Conservation (phyloP, 2,329 filamentous ascomycete genomes). For the Trichoderma simmonsii region DNA sequence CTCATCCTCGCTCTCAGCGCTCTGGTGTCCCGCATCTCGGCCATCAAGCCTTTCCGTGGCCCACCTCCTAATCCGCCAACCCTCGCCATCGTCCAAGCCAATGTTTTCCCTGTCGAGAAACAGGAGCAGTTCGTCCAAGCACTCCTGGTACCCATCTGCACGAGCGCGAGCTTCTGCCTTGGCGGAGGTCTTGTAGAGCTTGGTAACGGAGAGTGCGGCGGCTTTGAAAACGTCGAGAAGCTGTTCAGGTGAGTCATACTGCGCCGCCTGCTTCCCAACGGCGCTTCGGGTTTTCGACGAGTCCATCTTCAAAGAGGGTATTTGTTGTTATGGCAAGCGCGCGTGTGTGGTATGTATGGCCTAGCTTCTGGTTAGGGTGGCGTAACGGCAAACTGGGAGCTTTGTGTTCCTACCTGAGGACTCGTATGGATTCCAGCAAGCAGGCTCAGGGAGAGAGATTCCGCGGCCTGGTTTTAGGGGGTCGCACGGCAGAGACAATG, state of each 20-base stretch:
- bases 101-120: slow-evolving; percentile 82
- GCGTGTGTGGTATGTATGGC: neutral
- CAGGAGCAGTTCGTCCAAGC: slow-evolving; percentile 80
- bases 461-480: neutral
- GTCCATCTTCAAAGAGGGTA: slow-evolving; percentile 14
- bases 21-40: slow-evolving; percentile 50
- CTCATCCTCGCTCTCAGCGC: slow-evolving; percentile 68
- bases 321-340: neutral
- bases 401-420: slow-evolving; percentile 13
- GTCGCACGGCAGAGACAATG: slow-evolving; percentile 1
- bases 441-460: neutral
- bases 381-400: slow-evolving; percentile 5
- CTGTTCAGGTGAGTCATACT: slow-evolving; percentile 52
- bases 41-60: slow-evolving; percentile 68
- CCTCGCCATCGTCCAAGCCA: slow-evolving; percentile 76
- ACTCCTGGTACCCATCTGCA: slow-evolving; percentile 86
- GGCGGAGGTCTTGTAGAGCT: slow-evolving; percentile 90
- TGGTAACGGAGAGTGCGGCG: slow-evolving; percentile 90
- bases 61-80: slow-evolving; percentile 59
- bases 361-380: neutral
- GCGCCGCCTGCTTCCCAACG: slow-evolving; percentile 31
- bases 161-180: slow-evolving; percentile 72
- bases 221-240: slow-evolving; percentile 88
- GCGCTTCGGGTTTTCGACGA: slow-evolving; percentile 21
- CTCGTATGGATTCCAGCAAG: neutral